Base-by-base conservation (phyloP, 2,329 filamentous ascomycete genomes). In the Tolypocladium paradoxum region DNA sequence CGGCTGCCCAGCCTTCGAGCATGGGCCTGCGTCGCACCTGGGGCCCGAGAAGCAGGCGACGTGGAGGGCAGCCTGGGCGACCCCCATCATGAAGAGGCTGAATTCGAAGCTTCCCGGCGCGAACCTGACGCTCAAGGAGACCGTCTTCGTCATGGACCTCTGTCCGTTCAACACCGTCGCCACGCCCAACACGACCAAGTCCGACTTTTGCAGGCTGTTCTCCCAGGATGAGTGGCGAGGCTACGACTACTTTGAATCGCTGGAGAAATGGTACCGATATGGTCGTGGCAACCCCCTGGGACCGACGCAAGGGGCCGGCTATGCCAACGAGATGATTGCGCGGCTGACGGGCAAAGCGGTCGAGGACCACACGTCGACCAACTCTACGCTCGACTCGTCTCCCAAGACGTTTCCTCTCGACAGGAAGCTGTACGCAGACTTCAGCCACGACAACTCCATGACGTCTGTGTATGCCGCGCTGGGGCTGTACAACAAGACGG, bases 361-460 rank as follows among this genome's bases (percentile, higher is more conserved):
- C 1, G 61, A 75, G 0, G 90, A 95, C 65, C 70, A 80, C 54
- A 95, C 90, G 0, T 83, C 76, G 52, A 89, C 85, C 6, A 96
- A 96, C 68, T 74, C 72, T 36, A 95, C 90, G 0, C 76, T 96
- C 0, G 88, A 95, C 65, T 71, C 72, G 6, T 75, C 82, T 54
- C 70, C 78, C 0, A 64, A 69, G 7, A 91, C 87, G 0, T 96
- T 96, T 62, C 90, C 91, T 0, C 72, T 95, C 0, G 76, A 78
- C 56, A 69, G 73, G 45, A 71, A 71, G 12, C 70, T 96, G 1
- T 96, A 95, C 63, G 90, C 89, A 0, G 91, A 96, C 68, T 96
- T 96, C 65, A 88, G 84, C 57, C 91, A 96, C 68, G 91, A 96
- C 69, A 96, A 95, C 67, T 84, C 87, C 64, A 90, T 96, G 83